These are phyloP conservation scores for Macrophomina pseudophaseolina DNA, from an alignment of 2,329 filamentous ascomycete species.

Conservation along the genomic window DNA sequence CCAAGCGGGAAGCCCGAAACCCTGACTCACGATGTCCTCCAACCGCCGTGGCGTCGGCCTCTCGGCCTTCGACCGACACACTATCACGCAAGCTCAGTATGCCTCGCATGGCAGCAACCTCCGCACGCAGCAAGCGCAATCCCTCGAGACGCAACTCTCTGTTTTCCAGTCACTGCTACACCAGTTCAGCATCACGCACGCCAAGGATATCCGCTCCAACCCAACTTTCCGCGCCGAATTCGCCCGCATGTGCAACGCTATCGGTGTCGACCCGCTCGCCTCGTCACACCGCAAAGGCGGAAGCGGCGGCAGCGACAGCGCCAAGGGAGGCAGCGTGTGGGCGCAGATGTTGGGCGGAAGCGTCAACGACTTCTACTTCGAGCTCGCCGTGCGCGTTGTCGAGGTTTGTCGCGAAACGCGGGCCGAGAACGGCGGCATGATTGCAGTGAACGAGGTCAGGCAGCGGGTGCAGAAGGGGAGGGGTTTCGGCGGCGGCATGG, in stretches of 20 bases:
- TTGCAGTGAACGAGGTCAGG: constrained; percentile 80
- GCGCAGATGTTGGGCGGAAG: constrained; percentile 87
- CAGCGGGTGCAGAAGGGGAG: constrained; percentile 75
- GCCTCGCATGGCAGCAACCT: constrained; percentile 86
- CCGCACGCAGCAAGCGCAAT: constrained; percentile 81
- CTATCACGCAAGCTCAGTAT: constrained; percentile 83
- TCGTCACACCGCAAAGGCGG: constrained; percentile 49
- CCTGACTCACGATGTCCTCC: constrained; percentile 38
- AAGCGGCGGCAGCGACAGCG: constrained; percentile 62
- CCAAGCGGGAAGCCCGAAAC: too few relatives aligned
- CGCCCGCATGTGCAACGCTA: constrained; percentile 96
- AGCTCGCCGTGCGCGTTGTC: constrained; percentile 92
- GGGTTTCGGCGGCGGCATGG: constrained; percentile 75
- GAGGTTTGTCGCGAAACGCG: constrained; percentile 88
- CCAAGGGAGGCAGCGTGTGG: constrained; percentile 71
- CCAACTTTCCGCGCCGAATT: constrained; percentile 96
- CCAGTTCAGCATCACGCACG: constrained; percentile 93
- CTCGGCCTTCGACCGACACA: constrained; percentile 83
- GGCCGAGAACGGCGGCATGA: constrained; percentile 88
- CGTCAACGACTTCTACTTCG: constrained; percentile 99
- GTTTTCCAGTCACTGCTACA: constrained; percentile 96
- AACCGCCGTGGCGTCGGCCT: constrained; percentile 81
- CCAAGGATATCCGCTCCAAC: constrained; percentile 93
- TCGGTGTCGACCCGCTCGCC: constrained; percentile 92
- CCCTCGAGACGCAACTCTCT: constrained; percentile 88